Conservation (phyloP, 108 stramenopile genomes). For the Nitzschia palea region DNA sequence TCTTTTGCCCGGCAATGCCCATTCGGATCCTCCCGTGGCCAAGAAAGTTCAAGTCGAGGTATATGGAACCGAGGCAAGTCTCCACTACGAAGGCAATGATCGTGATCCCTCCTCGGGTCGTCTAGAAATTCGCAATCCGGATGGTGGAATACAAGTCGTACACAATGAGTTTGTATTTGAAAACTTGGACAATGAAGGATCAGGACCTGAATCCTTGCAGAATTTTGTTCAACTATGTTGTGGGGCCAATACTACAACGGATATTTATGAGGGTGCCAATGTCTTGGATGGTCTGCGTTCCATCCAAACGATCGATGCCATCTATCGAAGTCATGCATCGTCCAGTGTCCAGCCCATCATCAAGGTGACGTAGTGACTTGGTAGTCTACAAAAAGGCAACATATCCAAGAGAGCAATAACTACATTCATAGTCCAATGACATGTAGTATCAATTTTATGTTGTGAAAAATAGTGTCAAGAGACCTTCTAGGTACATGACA, state of each 20-base stretch:
- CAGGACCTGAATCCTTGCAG: slow-evolving; percentile 63
- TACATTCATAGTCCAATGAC: neutral
- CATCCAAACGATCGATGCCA: slow-evolving; percentile 64
- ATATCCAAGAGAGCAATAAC: neutral
- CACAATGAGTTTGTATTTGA: slow-evolving; percentile 60
- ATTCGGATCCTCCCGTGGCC: slow-evolving; percentile 60
- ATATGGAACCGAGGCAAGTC: slow-evolving; percentile 53
- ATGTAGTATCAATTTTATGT: slow-evolving; percentile 46
- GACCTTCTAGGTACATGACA: slow-evolving; percentile 90
- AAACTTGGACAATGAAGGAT: slow-evolving; percentile 50
- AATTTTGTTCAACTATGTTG: slow-evolving; percentile 58
- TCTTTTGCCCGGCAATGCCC: slow-evolving; percentile 64
- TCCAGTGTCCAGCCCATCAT: neutral
- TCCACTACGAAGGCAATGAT: slow-evolving; percentile 49
- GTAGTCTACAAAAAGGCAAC: too few relatives aligned
- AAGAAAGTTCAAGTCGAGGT: slow-evolving; percentile 59
- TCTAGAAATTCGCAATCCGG: slow-evolving; percentile 46
- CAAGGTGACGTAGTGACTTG: neutral
- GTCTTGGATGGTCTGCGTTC: slow-evolving; percentile 48
- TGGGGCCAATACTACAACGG: slow-evolving; percentile 30
- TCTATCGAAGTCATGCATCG: slow-evolving; percentile 60
- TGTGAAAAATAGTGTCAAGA: slow-evolving; percentile 89
- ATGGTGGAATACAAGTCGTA: slow-evolving; percentile 36
- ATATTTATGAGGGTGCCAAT: slow-evolving; percentile 42
- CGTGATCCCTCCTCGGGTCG: slow-evolving; percentile 50